A percentile compares a stretch with the other conserved stretches of the same genome.
phyloP scores from a whole-genome alignment of 1,284 basidiomycete genomes.

The Xerocomus minutiporus region DNA sequence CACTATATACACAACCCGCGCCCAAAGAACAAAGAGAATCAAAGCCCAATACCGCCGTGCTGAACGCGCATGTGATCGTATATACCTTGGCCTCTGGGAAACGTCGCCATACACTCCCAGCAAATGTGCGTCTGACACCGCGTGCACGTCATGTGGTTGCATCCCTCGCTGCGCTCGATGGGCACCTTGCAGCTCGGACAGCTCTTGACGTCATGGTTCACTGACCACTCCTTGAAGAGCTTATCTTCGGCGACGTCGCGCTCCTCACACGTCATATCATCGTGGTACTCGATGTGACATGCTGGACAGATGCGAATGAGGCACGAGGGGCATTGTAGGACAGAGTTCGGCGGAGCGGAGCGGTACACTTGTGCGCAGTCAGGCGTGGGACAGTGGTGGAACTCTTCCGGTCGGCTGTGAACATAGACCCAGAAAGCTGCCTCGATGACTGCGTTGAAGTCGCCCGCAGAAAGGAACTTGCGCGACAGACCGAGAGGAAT shows the following conservation, averaged over 20 bases:
- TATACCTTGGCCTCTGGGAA: constrained; percentile 53
- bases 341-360: constrained; percentile 41
- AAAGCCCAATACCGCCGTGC: constrained; percentile 49
- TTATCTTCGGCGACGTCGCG: constrained; percentile 47
- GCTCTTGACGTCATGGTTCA: constrained; percentile 56
- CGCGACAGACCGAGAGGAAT: constrained; percentile 52
- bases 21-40: constrained; percentile 1
- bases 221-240: constrained; percentile 58
- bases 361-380: constrained; percentile 72
- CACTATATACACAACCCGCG: constrained; percentile 6
- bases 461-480: constrained; percentile 43
- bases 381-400: constrained; percentile 68
- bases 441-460: constrained; percentile 51
- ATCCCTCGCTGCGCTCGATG: constrained; percentile 68
- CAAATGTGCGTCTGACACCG: constrained; percentile 70
- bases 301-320: constrained; percentile 60
- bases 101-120: constrained; percentile 69
- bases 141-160: constrained; percentile 72
- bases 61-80: constrained; percentile 52
- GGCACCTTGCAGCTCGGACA: constrained; percentile 64
- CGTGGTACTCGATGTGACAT: constrained; percentile 64
- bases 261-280: constrained; percentile 57
- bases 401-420: constrained; percentile 52
- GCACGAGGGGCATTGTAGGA: constrained; percentile 68
- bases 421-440: constrained; percentile 57